A percentile compares a stretch with the other conserved stretches of the same genome.
Evolutionary conservation across 225 moss, liverwort and hornwort genomes (phyloP).

Genomic region (Marchantia paleacea): DNA sequence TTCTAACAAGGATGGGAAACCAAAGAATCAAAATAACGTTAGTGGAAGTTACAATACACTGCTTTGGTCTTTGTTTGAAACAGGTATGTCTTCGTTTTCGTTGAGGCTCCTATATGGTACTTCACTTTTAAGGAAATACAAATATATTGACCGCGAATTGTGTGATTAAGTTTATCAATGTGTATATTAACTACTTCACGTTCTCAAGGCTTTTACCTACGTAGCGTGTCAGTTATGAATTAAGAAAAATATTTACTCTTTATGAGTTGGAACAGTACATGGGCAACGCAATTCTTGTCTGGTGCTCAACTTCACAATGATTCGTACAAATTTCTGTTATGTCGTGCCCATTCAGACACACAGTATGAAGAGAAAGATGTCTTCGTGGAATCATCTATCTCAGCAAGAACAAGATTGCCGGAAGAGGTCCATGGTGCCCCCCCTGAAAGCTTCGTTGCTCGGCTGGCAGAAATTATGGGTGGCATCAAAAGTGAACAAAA

Average conservation of each 20-base stretch:
- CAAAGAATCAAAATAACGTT: conserved; percentile 43
- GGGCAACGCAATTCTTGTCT: too few species aligned
- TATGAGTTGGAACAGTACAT: too few species aligned
- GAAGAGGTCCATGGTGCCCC: conserved; percentile 94
- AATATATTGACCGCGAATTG: not conserved
- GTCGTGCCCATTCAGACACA: conserved; percentile 36
- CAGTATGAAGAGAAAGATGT: conserved; percentile 53
- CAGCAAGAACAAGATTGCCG: conserved; percentile 56
- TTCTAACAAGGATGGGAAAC: conserved; percentile 69
- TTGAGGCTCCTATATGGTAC: not conserved
- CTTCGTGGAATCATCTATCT: conserved; percentile 31
- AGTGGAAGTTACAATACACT: conserved; percentile 67
- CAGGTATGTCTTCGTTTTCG: conserved; percentile 35
- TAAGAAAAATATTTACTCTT: too few species aligned
- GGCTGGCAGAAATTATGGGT: conserved; percentile 91
- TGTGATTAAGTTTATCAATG: not conserved
- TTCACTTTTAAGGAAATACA: not conserved
- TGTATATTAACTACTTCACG: not conserved
- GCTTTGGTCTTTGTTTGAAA: conserved; percentile 80
- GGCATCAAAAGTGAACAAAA: conserved; percentile 79
- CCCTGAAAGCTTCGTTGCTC: conserved; percentile 86
- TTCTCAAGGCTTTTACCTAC: not conserved
- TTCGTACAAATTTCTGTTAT: too few species aligned
- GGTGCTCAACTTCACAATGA: too few species aligned
- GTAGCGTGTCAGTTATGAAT: not conserved